phyloP scores from a whole-genome alignment of 148 eudicot species.

The Mesembryanthemum crystallinum region DNA sequence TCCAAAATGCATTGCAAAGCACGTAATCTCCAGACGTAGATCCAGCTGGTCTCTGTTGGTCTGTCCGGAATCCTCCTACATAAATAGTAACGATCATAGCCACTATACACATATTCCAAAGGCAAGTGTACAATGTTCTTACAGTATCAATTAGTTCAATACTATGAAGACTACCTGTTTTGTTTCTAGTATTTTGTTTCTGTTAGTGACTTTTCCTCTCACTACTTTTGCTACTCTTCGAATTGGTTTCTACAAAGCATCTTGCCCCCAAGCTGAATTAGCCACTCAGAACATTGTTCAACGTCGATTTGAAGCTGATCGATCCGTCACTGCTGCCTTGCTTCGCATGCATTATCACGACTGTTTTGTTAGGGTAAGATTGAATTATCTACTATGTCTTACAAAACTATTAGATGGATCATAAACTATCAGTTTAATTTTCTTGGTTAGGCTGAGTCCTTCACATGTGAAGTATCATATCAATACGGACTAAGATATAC shows the following conservation, averaged over 20 bases:
- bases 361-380: conserved; percentile 32
- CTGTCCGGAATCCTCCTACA: not conserved
- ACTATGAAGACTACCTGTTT: not conserved
- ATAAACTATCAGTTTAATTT: no score
- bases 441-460: no score
- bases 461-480: no score
- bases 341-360: conserved; percentile 45
- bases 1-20: not conserved
- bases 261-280: conserved; percentile 29
- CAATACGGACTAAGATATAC: no score
- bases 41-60: not conserved
- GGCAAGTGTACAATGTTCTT: no score
- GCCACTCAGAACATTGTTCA: conserved; percentile 17
- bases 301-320: conserved; percentile 16
- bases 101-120: no score
- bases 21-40: not conserved
- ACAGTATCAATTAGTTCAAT: not conserved
- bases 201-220: conserved; percentile 3
- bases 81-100: no score
- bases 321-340: conserved; percentile 29
- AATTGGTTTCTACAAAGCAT: conserved; percentile 22
- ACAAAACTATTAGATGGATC: no score
- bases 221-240: conserved; percentile 14
- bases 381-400: not conserved
- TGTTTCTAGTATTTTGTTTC: not conserved